Evolutionary conservation across 495 filamentous ascomycete genomes (phyloP), one percentile per base, ranked within the genome.

Genomic region (Tirmania nivea): DNA sequence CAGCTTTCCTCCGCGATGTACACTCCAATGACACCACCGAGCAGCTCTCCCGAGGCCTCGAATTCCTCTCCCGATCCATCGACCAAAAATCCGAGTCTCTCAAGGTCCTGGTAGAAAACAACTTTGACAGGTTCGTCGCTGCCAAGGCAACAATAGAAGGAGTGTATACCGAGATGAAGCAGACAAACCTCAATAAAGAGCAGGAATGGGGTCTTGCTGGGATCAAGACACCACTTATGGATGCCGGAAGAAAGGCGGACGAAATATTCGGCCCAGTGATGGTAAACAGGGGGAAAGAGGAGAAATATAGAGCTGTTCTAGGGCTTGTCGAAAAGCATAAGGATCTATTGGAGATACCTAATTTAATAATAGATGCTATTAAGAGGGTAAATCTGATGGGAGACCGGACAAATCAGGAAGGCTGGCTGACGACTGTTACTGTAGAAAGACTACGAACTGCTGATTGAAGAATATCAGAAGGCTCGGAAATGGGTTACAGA

Each of bases 161-260:
- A 70, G 90, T 97, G 37, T 97, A 97, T 67, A 87, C 77, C 36
- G 92, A 96, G 67, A 96, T 97, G 90, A 86, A 87, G 51, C 94
- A 94, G 71, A 94, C 93, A 66, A 88, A 89, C 7, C 70, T 95
- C 39, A 73, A 78, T 11, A 94, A 92, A 64, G 90, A 97, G 64
- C 88, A 83, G 57, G 90, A 97, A 61, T 97, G 92, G 56, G 90
- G 92, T 34, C 81, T 94, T 52, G 75, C 80, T 61, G 88, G 87
- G 8, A 93, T 97, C 54, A 87, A 92, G 57, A 73, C 73, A 8
- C 87, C 92, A 34, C 66, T 97, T 53, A 71, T 85, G 10, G 90
- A 96, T 60, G 84, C 86, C 2, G 85, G 85, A 20, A 78, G 84
- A 50, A 96, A 95, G 63, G 89, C 88, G 0, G 86, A 97, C 63